Percentiles rank a stretch among this genome's conserved stretches.
These are phyloP conservation scores for Ceratocystis albifundus DNA, from an alignment of 2,329 filamentous ascomycete species.

Conservation along the genomic window DNA sequence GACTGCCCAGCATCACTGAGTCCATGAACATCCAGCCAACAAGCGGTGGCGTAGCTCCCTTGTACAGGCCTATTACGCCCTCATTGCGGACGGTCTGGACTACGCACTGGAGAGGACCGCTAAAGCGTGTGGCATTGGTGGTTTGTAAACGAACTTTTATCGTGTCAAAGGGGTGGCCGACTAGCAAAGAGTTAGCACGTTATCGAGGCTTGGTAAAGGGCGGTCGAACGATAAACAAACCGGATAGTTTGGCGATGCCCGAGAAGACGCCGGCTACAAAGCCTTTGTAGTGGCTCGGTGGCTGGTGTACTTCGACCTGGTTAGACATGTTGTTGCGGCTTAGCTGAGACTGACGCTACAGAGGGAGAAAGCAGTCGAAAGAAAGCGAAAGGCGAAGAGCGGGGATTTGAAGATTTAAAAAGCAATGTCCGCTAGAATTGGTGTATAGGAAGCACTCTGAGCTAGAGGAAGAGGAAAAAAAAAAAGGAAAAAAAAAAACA, in stretches of 20 bases:
- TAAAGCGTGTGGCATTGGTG: conserved; percentile 63
- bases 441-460: not conserved
- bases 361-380: not conserved
- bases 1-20: conserved; percentile 73
- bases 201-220: conserved; percentile 22
- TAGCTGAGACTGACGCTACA: not conserved
- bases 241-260: conserved; percentile 77
- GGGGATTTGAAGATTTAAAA: conserved; percentile 4
- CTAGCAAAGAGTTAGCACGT: conserved; percentile 28
- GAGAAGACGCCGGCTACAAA: conserved; percentile 96
- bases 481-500: not conserved
- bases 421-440: not conserved
- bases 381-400: not conserved
- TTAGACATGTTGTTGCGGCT: not conserved
- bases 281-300: conserved; percentile 66
- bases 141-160: conserved; percentile 95
- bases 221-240: conserved; percentile 36
- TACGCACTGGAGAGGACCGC: conserved; percentile 75
- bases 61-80: conserved; percentile 77
- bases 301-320: conserved; percentile 13
- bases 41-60: conserved; percentile 81
- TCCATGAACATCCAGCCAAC: conserved; percentile 99
- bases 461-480: not conserved
- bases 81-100: conserved; percentile 76
- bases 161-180: conserved; percentile 77